Evolutionary conservation across 371 early-diverging fungal genomes (phyloP), one percentile per base, ranked within the genome.

Genomic region (Entomophthora muscae): DNA sequence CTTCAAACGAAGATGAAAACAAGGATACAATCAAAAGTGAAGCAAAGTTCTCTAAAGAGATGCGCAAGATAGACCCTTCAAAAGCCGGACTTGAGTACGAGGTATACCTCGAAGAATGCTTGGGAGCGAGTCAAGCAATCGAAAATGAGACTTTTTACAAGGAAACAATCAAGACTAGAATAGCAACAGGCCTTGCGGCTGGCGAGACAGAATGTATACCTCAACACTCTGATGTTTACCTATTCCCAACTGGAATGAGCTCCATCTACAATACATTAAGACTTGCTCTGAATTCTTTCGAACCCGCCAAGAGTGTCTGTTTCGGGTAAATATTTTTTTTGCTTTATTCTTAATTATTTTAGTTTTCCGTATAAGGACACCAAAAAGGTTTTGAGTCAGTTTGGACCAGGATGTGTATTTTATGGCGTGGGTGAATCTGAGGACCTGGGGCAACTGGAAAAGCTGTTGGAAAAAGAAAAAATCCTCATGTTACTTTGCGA

Each of bases 351-450:
- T 10, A 10, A 42, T 42, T 42, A 17, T 42, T 42, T 42, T 10
- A 42, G 42, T 0, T 96, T 96, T 68, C 89, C 94, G 1, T 96
- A 96, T 72, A 83, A 86, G 0, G 97, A 96, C 68, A 93, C 95
- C 17, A 77, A 95, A 53, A 96, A 96, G 74, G 88, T 96, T 32
- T 78, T 93, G 64, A 77, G 94, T 71, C 93, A 93, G 71, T 93
- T 93, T 78, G 92, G 94, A 0, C 77, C 86, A 23, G 87, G 94
- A 1, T 86, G 86, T 64, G 76, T 85, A 67, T 92, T 95, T 70
- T 82, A 85, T 60, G 95, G 92, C 10, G 70, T 80, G 58, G 95
- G 94, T 32, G 84, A 86, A 52, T 79, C 80, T 22, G 61, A 67
- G 1, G 87, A 88, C 65, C 76, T 93, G 24, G 86, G 82, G 27